A percentile compares a stretch with the other conserved stretches of the same genome.
Evolutionary conservation across 148 eudicot genomes (phyloP).

Genomic region (Persicaria maculosa): DNA sequence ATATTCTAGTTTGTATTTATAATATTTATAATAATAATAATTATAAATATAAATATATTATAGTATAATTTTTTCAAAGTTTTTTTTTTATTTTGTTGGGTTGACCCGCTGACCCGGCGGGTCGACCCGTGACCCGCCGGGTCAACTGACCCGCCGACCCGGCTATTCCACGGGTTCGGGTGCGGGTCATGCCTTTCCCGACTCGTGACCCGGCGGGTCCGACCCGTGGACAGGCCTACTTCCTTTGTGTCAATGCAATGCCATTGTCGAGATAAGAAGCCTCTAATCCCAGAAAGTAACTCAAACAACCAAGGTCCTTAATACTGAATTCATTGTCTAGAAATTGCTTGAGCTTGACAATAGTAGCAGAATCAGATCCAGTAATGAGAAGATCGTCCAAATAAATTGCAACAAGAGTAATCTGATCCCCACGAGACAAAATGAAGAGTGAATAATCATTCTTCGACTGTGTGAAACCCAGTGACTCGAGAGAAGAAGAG

Average conservation of each 20-base stretch:
- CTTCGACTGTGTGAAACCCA: neutral
- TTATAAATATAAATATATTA: no score
- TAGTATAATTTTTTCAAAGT: no score
- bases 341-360: neutral
- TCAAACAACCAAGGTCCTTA: neutral
- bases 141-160: no score
- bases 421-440: neutral
- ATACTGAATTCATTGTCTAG: neutral
- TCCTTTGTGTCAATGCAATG: neutral
- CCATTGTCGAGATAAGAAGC: neutral
- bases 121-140: no score
- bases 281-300: constrained; percentile 1
- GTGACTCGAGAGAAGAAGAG: neutral
- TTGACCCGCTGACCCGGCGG: no score
- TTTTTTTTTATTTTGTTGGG: no score
- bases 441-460: neutral
- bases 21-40: no score
- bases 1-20: no score
- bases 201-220: no score
- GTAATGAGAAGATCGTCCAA: neutral
- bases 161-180: no score
- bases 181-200: no score
- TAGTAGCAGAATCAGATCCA: neutral
- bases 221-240: no score
- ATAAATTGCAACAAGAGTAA: neutral